phyloP scores from a whole-genome alignment of 192 early-diverging fungal genomes.

The Oehlia diaphana region DNA sequence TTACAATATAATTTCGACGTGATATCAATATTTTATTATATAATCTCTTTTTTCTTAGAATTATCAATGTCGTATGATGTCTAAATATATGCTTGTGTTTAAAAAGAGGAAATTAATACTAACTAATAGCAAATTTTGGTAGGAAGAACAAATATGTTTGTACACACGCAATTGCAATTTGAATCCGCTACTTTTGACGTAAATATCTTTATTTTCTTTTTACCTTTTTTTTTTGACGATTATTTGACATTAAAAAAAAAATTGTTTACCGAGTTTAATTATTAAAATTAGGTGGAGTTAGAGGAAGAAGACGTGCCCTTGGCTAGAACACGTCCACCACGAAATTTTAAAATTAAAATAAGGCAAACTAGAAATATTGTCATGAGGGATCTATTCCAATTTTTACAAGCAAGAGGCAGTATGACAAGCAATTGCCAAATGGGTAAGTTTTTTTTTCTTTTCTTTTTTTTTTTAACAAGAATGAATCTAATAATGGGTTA shows the following conservation, averaged over 20 bases:
- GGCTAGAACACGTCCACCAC: conserved; percentile 39
- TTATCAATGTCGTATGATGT: too few species aligned
- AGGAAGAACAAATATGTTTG: conserved; percentile 76
- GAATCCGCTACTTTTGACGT: conserved; percentile 56
- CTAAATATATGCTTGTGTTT: too few species aligned
- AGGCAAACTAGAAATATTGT: conserved; percentile 64
- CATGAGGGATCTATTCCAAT: conserved; percentile 56
- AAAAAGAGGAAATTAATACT: not conserved
- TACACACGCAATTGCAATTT: conserved; percentile 52
- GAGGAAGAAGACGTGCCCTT: conserved; percentile 36
- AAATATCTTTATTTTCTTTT: not conserved
- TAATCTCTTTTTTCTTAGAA: too few species aligned
- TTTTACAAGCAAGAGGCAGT: conserved; percentile 48
- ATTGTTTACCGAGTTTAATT: not conserved
- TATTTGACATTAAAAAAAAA: not conserved
- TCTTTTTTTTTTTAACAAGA: not conserved
- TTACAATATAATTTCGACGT: too few species aligned
- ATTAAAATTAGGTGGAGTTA: conserved; percentile 39
- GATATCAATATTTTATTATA: too few species aligned
- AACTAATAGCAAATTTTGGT: conserved; percentile 49
- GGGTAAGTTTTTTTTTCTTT: not conserved
- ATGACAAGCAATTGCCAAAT: conserved; percentile 41
- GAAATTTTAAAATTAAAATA: conserved; percentile 63
- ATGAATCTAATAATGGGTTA: not conserved
- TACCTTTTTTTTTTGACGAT: not conserved